A percentile compares a stretch with the other conserved stretches of the same genome.
Evolutionary conservation across 169 alveolate genomes (phyloP).

Genomic region (Babesia gibsoni): DNA sequence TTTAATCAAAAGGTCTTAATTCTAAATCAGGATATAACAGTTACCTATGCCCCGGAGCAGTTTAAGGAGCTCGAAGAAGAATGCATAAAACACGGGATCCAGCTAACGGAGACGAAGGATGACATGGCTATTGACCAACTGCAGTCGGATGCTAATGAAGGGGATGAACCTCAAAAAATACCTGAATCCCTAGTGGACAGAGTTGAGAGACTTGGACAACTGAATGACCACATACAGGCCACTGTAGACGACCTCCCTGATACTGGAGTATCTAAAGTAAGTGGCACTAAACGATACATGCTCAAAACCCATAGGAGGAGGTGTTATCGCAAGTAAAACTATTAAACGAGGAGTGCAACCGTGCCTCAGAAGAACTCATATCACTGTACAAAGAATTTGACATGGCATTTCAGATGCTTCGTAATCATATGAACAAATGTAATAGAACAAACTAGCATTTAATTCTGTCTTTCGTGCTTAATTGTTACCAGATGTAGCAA

Average conservation of each 20-base stretch:
- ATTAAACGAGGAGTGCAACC: slow-evolving; percentile 36
- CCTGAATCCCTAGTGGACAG: slow-evolving; percentile 28
- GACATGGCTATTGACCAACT: background rate
- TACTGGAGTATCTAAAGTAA: slow-evolving; percentile 1
- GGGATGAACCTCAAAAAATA: background rate
- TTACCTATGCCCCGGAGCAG: slow-evolving; percentile 47
- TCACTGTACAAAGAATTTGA: slow-evolving; percentile 19
- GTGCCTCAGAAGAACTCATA: slow-evolving; percentile 33
- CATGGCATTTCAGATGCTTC: slow-evolving; percentile 15
- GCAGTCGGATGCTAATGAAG: background rate
- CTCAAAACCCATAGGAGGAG: slow-evolving; percentile 10
- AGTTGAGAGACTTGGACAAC: slow-evolving; percentile 30
- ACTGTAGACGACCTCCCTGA: slow-evolving; percentile 53
- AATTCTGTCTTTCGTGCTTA: background rate
- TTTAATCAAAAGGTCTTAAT: background rate
- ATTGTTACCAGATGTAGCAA: slow-evolving; percentile 6
- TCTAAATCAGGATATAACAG: slow-evolving; percentile 30
- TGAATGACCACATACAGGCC: slow-evolving; percentile 49
- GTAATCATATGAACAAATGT: background rate
- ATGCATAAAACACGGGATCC: slow-evolving; percentile 12
- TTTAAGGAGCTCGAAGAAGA: slow-evolving; percentile 21
- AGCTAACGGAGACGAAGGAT: background rate
- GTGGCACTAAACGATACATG: background rate
- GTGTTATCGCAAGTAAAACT: background rate
- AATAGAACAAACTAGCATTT: background rate